phyloP scores from a whole-genome alignment of 2,329 filamentous ascomycete species.

The Fusarium nurragi region DNA sequence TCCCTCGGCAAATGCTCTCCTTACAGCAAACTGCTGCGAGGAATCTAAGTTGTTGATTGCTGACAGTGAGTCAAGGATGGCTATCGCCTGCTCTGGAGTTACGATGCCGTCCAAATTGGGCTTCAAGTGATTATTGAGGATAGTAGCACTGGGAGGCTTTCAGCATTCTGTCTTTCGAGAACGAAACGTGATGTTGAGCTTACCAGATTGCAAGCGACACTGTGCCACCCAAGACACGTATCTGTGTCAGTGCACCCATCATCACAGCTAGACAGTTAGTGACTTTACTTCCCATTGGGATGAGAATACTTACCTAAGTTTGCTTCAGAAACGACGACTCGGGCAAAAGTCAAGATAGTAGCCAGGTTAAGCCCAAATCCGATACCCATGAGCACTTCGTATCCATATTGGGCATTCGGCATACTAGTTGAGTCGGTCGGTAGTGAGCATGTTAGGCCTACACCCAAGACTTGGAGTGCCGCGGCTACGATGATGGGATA shows the following conservation, averaged over 20 bases:
- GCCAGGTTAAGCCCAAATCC: background rate
- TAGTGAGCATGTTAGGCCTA: background rate
- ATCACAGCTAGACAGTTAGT: background rate
- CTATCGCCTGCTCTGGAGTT: background rate
- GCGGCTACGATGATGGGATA: background rate
- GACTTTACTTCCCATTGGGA: rapidly evolving
- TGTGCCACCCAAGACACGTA: slow-evolving; percentile 5
- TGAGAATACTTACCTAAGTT: background rate
- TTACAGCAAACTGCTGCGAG: background rate
- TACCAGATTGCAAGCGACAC: slow-evolving; percentile 6
- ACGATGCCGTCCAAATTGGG: background rate
- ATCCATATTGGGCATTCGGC: slow-evolving; percentile 3
- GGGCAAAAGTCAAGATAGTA: background rate
- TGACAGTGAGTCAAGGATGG: background rate
- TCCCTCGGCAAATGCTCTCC: background rate
- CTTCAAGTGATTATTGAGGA: background rate
- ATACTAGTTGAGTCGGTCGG: background rate
- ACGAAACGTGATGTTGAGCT: rapidly evolving
- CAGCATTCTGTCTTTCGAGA: rapidly evolving
- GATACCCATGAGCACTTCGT: slow-evolving; percentile 3
- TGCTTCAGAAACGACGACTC: background rate
- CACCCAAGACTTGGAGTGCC: background rate
- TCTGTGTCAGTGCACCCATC: slow-evolving; percentile 6
- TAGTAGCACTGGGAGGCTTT: background rate
- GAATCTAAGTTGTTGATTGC: background rate